Evolutionary conservation across 345 rosid species (phyloP), one percentile per base, ranked within the genome.

Genomic region (Erysimum cheiranthoides): DNA sequence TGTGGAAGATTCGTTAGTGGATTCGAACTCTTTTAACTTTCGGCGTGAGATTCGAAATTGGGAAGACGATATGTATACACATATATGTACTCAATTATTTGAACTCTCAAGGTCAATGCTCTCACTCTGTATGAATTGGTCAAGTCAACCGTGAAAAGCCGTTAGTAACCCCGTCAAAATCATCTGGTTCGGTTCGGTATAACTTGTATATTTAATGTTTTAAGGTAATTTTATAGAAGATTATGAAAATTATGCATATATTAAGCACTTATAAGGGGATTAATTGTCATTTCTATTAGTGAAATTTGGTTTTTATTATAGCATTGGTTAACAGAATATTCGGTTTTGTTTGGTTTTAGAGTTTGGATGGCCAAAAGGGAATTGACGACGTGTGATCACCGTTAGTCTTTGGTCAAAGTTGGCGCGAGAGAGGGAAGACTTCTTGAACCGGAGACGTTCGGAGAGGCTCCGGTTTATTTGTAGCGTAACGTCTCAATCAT

Each of bases 331-430:
- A n/a, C 17, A 4, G 13, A 34, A 14, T 36, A 5, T 34, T 42
- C 12, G 60, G 61, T 68, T 75, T 1, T 39, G 54, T 28, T 25
- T 28, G 70, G 39, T 0, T 61, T 58, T 5, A 46, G 36, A 39
- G n/a, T 40, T 6, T 3, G 46, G 45, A 30, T 45, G 32, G n/a
- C 21, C 14, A 11, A 28, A 28, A 67, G 36, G 10, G 68, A 13
- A 21, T 51, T 61, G 57, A 76, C 65, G 58, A 61, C 31, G 64
- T 61, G 62, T 40, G 9, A 25, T 61, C 65, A 25, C 75, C 64
- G 74, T 76, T 69, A 61, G 75, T 76, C 57, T 11, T 1, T 35
- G 51, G 80, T 76, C 75, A 76, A 76, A 70, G 27, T 76, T 76
- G 80, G 75, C 80, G 70, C 68, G 59, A 76, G 46, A 11, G 40